Evolutionary conservation across 2,329 filamentous ascomycete genomes (phyloP), one percentile per base, ranked within the genome.

Genomic region (Fragosphaeria purpurea): DNA sequence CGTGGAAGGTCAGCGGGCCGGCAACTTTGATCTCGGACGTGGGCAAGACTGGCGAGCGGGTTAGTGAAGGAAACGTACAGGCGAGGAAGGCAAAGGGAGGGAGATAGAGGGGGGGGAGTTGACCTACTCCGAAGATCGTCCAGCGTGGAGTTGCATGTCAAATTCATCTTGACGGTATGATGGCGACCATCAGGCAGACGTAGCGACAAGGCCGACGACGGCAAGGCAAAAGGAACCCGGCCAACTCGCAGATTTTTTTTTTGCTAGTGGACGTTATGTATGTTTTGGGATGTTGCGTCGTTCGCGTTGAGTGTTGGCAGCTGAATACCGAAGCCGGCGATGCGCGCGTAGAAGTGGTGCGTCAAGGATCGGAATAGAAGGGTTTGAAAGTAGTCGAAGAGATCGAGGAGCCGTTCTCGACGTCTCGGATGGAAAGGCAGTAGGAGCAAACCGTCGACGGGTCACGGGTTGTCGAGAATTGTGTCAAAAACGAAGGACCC

Each of bases 1-100:
- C 61, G 59, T 80, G 77, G 56, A 81, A 80, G 55, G 72, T 77
- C 51, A 79, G 60, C 46, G 63, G 56, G 34, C 74, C 73, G 47
- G 67, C 68, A 53, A 80, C 63, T 44, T 67, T 61, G 44, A 63
- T 63, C 62, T 80, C 76, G 35, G 70, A 70, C 51, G 66, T 70
- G 32, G 66, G 63, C 50, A 63, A 58, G 57, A 73, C 71, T 74
- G 57, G 7, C 6, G 38, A 56, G n/a, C 6, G 12, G 1, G 50
- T 59, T 44, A 51, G 53, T 44, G 49, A 30, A 42, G 46, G 52
- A 48, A 46, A 43, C 34, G 48, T 12, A 5, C 7, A 33, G 11
- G 11, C 11, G 5, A 13, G 42, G 39, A 38, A 5, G 30, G 8
- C 12, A 9, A n/a, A 13, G 8, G 34, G 32, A 34, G 8, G 8